phyloP scores from a whole-genome alignment of 768 basidiomycete species.

The Suillus weaverae region DNA sequence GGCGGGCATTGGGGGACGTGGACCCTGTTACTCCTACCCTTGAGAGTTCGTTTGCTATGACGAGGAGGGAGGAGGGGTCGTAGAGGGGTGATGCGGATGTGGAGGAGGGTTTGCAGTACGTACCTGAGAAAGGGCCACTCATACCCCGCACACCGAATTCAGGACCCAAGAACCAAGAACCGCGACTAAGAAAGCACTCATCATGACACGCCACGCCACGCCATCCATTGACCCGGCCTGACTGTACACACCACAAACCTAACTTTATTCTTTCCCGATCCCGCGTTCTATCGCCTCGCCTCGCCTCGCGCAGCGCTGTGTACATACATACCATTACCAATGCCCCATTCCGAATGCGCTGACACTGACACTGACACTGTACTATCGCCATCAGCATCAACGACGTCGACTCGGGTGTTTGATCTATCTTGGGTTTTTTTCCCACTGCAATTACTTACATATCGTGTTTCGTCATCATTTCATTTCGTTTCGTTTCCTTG shows the following conservation, averaged over 20 bases:
- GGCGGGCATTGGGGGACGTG: slow-evolving; percentile 49
- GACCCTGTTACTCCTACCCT: slow-evolving; percentile 50
- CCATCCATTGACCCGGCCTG: background rate
- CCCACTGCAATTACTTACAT: background rate
- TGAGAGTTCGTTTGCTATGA: slow-evolving; percentile 68
- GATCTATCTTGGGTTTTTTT: background rate
- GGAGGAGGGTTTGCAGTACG: background rate
- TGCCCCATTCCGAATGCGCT: background rate
- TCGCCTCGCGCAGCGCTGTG: background rate
- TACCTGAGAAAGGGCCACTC: background rate
- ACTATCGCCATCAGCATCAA: slow-evolving; percentile 9
- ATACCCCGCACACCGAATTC: background rate
- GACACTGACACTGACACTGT: background rate
- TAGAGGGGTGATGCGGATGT: background rate
- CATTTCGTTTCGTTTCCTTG: background rate
- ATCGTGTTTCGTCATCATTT: background rate
- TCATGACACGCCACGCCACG: background rate
- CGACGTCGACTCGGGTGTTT: background rate
- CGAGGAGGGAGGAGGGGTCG: slow-evolving; percentile 17
- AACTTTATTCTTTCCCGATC: background rate
- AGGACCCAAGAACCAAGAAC: background rate
- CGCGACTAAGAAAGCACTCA: background rate
- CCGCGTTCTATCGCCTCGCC: background rate
- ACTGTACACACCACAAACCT: background rate
- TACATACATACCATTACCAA: background rate